Evolutionary conservation across 2,329 filamentous ascomycete genomes (phyloP), one percentile per base, ranked within the genome.

Genomic region (Fusarium sp.): DNA sequence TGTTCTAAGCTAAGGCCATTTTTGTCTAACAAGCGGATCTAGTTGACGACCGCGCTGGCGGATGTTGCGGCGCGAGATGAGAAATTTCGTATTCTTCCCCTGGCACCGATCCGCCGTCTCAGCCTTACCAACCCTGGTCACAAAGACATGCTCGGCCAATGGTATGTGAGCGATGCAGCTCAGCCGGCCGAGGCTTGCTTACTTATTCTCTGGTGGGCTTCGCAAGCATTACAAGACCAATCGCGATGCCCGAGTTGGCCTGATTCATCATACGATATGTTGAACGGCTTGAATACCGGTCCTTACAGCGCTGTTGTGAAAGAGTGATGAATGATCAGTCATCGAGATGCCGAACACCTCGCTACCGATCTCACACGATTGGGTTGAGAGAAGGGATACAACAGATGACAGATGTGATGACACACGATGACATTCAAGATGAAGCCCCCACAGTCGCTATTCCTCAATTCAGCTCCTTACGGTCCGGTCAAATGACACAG

Each of bases 251-350:
- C 33, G 26, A 33, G 46, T 68, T 74, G 68, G 69, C 62, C 61
- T 75, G 69, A 74, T 71, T 34, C 57, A 73, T 73, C 73, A 71
- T 75, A 75, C 68, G 69, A 75, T 75, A 66, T 60, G 53, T 63
- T 71, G 18, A 15, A 40, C 54, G 49, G 42, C 56, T 56, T 55
- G 57, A 43, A 24, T 34, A 18, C 64, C 53, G 50, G 50, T 22
- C 57, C 45, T 28, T 59, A 40, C 24, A 31, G 38, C 53, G 46
- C 58, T n/a, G 50, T 57, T 49, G 51, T 54, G 42, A 33, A 46
- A n/a, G 28, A 58, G 43, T 60, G 45, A 49, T 42, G 22, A 38
- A 55, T 52, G 43, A 33, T 60, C 53, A 58, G 52, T 50, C 69
- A 62, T 66, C n/a, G 36, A 57, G 58, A 58, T 70, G 44, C 42